Base-by-base conservation (phyloP, 202 grass and related monocot species). In the Digitaria exilis region DNA sequence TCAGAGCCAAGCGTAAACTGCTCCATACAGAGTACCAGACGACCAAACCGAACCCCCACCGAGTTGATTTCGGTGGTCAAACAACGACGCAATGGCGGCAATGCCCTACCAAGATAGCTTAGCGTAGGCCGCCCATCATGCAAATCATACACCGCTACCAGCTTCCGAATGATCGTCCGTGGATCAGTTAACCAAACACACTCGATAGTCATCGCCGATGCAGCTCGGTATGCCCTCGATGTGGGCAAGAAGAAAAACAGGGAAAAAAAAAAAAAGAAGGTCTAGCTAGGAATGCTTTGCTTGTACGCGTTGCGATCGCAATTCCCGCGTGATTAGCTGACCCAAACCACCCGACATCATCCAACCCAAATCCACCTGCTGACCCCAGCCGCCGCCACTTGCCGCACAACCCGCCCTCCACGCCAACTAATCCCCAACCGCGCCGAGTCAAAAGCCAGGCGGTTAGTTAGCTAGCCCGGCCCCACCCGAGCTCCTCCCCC, bases 251-350 rank as follows among this genome's bases (percentile, higher is more conserved):
- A n/a, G n/a, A n/a, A n/a, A n/a, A n/a, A n/a, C n/a, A 10, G 31
- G 21, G 7, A 19, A 19, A 51, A 55, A 2, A 21, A 7, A 9
- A 32, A 18, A 8, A 5, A 30, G 6, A 65, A 19, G 9, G 34
- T 0, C 26, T 15, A 22, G 9, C 28, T 32, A 9, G 17, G 16
- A 4, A 55, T 25, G 76, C 85, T 69, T 87, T 9, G 71, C 63
- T 50, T 43, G 52, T 10, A 76, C 29, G 71, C 85, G 3, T 25
- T 41, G 28, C 43, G 62, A 30, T 77, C 31, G 50, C 55, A 19
- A 82, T 60, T 26, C 37, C 41, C 18, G 71, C 71, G 65, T 62
- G 85, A 87, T 87, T 87, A 69, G 62, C 45, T 76, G 63, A 68
- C 78, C 78, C 49, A 25, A 80, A 54, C 64, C 78, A 80, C 77